Evolutionary conservation across 2,329 filamentous ascomycete species (phyloP), one percentile per base, ranked within the genome.

Genomic region (Dactylellina parvicollis): DNA sequence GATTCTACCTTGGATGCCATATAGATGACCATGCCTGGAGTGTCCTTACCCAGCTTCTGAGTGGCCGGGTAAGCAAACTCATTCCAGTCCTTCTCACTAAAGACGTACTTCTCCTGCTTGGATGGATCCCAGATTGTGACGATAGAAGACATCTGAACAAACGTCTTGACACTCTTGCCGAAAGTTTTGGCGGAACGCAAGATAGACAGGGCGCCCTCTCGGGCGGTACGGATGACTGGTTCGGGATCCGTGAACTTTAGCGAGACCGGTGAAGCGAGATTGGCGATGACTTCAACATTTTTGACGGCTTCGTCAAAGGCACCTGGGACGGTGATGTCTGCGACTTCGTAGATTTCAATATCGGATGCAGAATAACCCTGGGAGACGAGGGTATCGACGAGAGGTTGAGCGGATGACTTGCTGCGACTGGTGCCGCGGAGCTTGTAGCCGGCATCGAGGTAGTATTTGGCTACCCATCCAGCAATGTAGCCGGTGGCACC

Each of bases 241-340:
- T 77, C 36, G 54, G 32, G 20, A 74, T 65, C 5, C 1, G 18
- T 59, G 22, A 59, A 64, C 18, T 84, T 82, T 80, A 83, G 86
- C 5, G 78, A 46, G 77, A 86, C 85, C 3, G 70, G 70, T 3
- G 61, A 47, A 7, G 70, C 70, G 18, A 67, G 54, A 46, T 74
- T 54, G n/a, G 62, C 50, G 7, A 74, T 62, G 9, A 44, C 55
- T 16, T 60, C 52, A 1, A 77, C 76, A 34, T 71, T 73, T 55
- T 78, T 76, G 59, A 81, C 78, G 8, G 79, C 86, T 77, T 85
- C 80, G 70, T 90, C 86, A 76, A 95, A 96, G 22, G 90, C 90
- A 16, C 86, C 86, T n/a, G 87, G 84, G 75, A 87, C 79, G 0
- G 89, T 88, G 75, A 96, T 89, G 76, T 96, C 90, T 50, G 87